Base-by-base conservation (phyloP, 306 rosid genomes). In the Malus fusca region DNA sequence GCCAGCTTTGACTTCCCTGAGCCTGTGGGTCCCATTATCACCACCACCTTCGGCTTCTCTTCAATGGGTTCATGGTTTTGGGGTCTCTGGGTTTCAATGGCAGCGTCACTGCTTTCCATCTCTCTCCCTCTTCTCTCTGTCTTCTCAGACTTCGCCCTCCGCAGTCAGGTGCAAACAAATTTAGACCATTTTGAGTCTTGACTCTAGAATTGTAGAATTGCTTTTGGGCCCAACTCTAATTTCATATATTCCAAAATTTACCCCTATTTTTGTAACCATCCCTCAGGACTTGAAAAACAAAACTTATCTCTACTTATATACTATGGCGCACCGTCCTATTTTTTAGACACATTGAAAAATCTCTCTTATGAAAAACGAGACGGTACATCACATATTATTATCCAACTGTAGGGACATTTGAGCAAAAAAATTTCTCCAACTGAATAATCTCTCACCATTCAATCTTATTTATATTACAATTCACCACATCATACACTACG, bases 1-100 rank as follows among this genome's bases (percentile, higher is more conserved):
- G 97, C 91, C 2, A 94, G 91, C 81, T 77, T 84, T 3, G 97
- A 91, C 87, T 94, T 94, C 22, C 96, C 96, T 14, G 98, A 91
- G 59, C 87, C 97, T 4, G 96, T 91, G 77, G 96, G 96, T 62
- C 97, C 98, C 84, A 91, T 87, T 42, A 90, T 85, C 33, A 91
- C 95, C 18, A 90, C 82, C 66, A 91, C 81, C 79, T 81, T 90
- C 60, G 86, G 86, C 81, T 79, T 85, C 76, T 79, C 77, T 62
- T 66, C 64, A 46, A 22, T 33, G 48, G 10, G 23, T 68, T 66
- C 81, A 10, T 83, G 82, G 88, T 82, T 89, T 79, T 37, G 63
- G 46, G 60, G 30, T 73, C 79, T 48, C 74, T 13, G 62, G 22
- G 77, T 48, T 37, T 40, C 74, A 3, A 64, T 15, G 37, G 42